A percentile compares a stretch with the other conserved stretches of the same genome.
These are phyloP conservation scores for Sideroxylon spinosum DNA, from an alignment of 179 eudicot species.

Conservation along the genomic window DNA sequence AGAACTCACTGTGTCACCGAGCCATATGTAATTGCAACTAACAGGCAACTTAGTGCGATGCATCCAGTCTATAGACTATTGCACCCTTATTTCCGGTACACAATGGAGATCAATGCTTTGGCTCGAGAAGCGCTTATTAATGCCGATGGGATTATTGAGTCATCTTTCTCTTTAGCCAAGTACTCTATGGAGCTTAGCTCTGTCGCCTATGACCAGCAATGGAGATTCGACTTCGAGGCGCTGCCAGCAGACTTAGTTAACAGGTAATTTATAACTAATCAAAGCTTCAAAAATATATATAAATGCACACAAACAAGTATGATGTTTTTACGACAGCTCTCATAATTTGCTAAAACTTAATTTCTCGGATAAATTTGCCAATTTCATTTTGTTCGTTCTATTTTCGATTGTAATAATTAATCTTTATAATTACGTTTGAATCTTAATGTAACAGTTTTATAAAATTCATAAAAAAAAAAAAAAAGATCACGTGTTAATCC, in stretches of 20 bases:
- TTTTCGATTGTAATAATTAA: no score
- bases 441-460: no score
- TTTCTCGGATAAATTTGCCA: no score
- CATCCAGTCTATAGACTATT: conserved; percentile 55
- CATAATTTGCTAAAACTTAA: no score
- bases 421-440: no score
- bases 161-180: conserved; percentile 38
- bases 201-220: conserved; percentile 40
- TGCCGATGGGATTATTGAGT: conserved; percentile 48
- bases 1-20: conserved; percentile 60
- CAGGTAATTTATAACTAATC: no score
- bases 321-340: no score
- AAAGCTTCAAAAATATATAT: no score
- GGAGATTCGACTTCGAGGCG: conserved; percentile 55
- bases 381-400: no score
- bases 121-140: conserved; percentile 57
- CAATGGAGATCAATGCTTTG: conserved; percentile 68
- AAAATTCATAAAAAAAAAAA: no score
- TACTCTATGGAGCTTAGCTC: conserved; percentile 52
- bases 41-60: conserved; percentile 56
- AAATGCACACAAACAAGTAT: background rate
- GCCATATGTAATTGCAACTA: conserved; percentile 62
- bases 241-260: conserved; percentile 48
- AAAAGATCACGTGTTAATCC: no score
- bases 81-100: conserved; percentile 63